Evolutionary conservation across 257 asterid species (phyloP).

Genomic region (Penstemon davidsonii): DNA sequence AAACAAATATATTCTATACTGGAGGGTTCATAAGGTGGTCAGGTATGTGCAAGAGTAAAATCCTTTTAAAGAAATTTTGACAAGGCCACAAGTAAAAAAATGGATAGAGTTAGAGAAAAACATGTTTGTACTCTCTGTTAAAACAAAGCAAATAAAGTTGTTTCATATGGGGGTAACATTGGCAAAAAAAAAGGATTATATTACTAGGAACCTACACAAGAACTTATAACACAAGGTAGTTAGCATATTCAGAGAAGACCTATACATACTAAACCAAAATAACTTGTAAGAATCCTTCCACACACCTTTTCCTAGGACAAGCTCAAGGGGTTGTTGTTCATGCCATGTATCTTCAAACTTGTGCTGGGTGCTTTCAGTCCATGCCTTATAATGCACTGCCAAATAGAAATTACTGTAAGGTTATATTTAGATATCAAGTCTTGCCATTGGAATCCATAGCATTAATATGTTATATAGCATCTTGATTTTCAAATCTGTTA

Average conservation of each 20-base stretch:
- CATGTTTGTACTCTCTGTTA: constrained; percentile 8
- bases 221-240: background rate
- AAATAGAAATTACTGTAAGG: constrained; percentile 15
- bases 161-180: background rate
- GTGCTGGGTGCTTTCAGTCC: constrained; percentile 88
- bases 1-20: background rate
- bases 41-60: constrained; percentile 9
- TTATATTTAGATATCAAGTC: background rate
- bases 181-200: constrained; percentile 1
- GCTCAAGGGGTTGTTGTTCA: constrained; percentile 90
- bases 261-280: constrained; percentile 12
- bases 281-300: constrained; percentile 18
- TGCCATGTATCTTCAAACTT: constrained; percentile 97
- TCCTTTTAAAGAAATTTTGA: background rate
- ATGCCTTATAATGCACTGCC: constrained; percentile 90
- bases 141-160: constrained; percentile 3
- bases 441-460: constrained; percentile 5
- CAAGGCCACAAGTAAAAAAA: background rate
- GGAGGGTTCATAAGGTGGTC: constrained; percentile 15
- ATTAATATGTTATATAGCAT: background rate
- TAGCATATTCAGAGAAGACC: constrained; percentile 15
- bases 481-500: constrained; percentile 10
- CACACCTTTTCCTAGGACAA: constrained; percentile 88
- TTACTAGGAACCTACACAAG: background rate
- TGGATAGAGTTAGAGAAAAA: too few relatives aligned